Base-by-base conservation (phyloP, 345 rosid genomes). In the Cardamine occulta region DNA sequence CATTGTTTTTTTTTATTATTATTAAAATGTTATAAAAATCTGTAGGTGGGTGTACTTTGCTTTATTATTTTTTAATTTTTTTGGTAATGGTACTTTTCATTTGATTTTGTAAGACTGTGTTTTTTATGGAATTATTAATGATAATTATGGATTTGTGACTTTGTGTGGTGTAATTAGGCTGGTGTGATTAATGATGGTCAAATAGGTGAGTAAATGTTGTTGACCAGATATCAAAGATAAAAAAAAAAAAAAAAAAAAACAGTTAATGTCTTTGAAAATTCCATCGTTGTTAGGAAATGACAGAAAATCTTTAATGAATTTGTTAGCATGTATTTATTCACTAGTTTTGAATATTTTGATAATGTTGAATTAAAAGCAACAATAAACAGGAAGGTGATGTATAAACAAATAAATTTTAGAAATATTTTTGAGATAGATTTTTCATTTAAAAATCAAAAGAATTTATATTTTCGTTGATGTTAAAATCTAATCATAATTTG, bases 21-120 rank as follows among this genome's bases (percentile, higher is more conserved):
- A 48, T 57, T 0, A 28, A 8, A 48, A 31, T 34, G 2, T 23
- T 1, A 4, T 23, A 23, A 45, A n/a, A 28, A 11, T 59, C 62
- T 18, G 26, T 72, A 8, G 63, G 70, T 73, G 63, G 74, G 62
- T 67, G 73, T 57, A 57, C 42, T 66, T 75, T 74, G n/a, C 42
- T 49, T 66, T 40, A 5, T 34, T 8, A n/a, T n/a, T 45, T 63
- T 62, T 31, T 5, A 31, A n/a, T 35, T 48, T 53, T 48, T 53
- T 37, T 32, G 37, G 37, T 54, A 28, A 53, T 32, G 48, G 15
- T 29, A 49, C 14, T 31, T 18, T 39, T n/a, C 9, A 39, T 57
- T 28, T 21, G 1, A 9, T 18, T 13, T 8, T 14, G 9, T 1
- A 10, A 19, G 8, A 18, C 13, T 29, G 13, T 53, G 4, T 37